phyloP scores from a whole-genome alignment of 108 stramenopile genomes.

The Fistulifera pelliculosa region DNA sequence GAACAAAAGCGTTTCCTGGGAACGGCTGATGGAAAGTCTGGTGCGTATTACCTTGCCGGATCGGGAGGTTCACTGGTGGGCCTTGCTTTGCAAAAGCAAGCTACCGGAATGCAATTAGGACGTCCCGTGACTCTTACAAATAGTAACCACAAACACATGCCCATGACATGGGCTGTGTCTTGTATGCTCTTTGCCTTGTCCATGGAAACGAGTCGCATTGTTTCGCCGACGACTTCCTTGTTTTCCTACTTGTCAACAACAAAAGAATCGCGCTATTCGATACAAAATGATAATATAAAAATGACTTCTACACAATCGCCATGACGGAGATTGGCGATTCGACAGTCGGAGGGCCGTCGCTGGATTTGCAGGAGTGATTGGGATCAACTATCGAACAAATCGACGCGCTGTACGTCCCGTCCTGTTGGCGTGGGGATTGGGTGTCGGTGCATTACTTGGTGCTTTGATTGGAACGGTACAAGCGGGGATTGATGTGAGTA shows the following conservation, averaged over 20 bases:
- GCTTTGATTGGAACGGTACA: not conserved
- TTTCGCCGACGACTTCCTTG: conserved; percentile 6
- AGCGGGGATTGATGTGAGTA: conserved; percentile 2
- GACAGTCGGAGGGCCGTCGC: conserved; percentile 12
- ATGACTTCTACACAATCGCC: not conserved
- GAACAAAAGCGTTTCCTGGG: too few species aligned
- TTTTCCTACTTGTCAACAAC: not conserved
- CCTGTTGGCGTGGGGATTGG: not conserved
- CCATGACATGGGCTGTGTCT: conserved; percentile 4
- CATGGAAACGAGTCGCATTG: conserved; percentile 7
- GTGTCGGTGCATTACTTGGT: not conserved
- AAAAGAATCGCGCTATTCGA: not conserved
- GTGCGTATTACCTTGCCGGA: conserved; percentile 1
- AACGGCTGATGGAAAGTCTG: not conserved
- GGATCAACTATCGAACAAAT: not conserved
- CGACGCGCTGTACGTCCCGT: too few species aligned
- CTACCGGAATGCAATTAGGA: not conserved
- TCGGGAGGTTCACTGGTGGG: not conserved
- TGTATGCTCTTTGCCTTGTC: conserved; percentile 8
- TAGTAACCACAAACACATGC: not conserved
- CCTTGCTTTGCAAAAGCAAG: not conserved
- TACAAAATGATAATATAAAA: not conserved
- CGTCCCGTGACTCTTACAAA: not conserved
- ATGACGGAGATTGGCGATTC: conserved; percentile 11
- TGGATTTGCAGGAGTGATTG: conserved; percentile 7